These are phyloP conservation scores for Euphrasia arctica DNA, from an alignment of 305 asterid species.

Conservation along the genomic window DNA sequence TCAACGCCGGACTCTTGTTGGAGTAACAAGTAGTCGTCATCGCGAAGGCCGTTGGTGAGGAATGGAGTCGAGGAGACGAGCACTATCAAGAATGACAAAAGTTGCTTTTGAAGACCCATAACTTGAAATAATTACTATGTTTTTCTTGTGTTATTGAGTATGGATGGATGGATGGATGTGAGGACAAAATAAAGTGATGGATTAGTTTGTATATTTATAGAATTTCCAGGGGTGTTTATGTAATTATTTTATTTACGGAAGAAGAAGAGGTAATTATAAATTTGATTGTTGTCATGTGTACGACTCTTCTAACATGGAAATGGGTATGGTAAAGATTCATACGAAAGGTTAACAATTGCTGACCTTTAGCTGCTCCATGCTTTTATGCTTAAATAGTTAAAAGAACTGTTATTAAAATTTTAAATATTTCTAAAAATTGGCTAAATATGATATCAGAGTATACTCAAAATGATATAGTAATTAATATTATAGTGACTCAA, in stretches of 20 bases:
- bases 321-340: slow-evolving; percentile 37
- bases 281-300: slow-evolving; percentile 20
- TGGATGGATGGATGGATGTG: neutral
- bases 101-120: slow-evolving; percentile 31
- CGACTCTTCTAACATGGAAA: slow-evolving; percentile 34
- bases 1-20: slow-evolving; percentile 39
- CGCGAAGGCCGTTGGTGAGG: slow-evolving; percentile 25
- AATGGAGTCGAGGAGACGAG: slow-evolving; percentile 27
- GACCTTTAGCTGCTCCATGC: slow-evolving; percentile 35
- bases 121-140: neutral
- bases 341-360: slow-evolving; percentile 34
- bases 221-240: slow-evolving; percentile 6
- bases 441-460: too few species aligned
- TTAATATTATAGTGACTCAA: too few species aligned
- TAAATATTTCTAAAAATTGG: too few species aligned
- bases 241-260: neutral
- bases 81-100: slow-evolving; percentile 21
- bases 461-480: too few species aligned
- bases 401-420: too few species aligned
- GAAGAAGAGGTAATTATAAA: neutral
- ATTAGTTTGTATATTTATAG: slow-evolving; percentile 34
- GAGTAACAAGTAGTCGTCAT: slow-evolving; percentile 4
- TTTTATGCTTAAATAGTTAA: neutral
- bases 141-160: neutral
- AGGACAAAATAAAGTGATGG: slow-evolving; percentile 5